Base-by-base conservation (phyloP, 495 filamentous ascomycete genomes). In the Cercophora scortea region DNA sequence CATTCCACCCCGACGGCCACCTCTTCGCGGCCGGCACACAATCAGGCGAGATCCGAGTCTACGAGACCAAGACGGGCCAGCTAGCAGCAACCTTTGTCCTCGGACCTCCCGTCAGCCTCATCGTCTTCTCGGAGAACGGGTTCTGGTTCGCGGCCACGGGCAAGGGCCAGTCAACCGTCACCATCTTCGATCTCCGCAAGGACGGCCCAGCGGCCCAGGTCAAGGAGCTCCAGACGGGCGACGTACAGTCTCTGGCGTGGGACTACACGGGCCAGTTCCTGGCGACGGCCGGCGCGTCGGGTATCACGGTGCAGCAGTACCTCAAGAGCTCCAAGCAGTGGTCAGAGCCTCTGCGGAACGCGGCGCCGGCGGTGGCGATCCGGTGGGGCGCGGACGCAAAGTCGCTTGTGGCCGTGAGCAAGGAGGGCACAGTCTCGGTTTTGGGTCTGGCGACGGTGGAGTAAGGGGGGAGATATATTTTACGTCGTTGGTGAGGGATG, bases 61-160 rank as follows among this genome's bases (percentile, higher is more conserved):
- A 88, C 67, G 85, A 95, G 60, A 81, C 89, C 45, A 89, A 85
- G 63, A 83, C 80, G 3, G 83, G 86, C 10, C 69, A 78, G 47
- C 76, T 78, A 55, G 88, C 86, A 15, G 87, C 87, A 13, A 79
- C 75, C 60, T 92, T 91, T 65, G 70, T 76, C 12, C 74, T 86
- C 51, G 75, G 79, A 5, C 80, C 80, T 2, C 79, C 88, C 0
- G 79, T 95, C 32, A 80, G 84, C 58, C 78, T 80, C 32, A 69
- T 98, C 7, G 74, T 82, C 57, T 98, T 98, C 73, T 96, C 91
- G 0, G 94, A 98, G 68, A 98, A 97, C 55, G 93, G 93, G n/a
- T 92, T 85, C 54, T 96, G 89, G 86, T 82, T 98, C 56, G 93
- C 94, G 9, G 81, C 87, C 1, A 81, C 83, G 13, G 79, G 79